Evolutionary conservation across 1,284 basidiomycete species (phyloP).

Genomic region (Lentinula novae-zelandiae): DNA sequence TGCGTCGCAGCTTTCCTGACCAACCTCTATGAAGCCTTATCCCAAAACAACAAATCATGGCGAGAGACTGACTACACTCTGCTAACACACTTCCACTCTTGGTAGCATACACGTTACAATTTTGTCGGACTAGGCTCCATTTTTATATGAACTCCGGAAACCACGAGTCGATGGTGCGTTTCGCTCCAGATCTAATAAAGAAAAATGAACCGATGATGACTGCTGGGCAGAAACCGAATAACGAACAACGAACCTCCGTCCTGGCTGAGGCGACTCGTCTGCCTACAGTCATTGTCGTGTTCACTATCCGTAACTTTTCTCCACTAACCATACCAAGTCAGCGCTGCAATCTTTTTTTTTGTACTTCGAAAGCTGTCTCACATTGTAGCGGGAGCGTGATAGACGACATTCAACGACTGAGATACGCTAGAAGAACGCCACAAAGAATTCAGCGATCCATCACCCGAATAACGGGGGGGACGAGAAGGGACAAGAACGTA

Average conservation of each 20-base stretch:
- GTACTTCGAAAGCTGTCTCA: slow-evolving; percentile 18
- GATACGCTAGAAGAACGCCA: slow-evolving; percentile 24
- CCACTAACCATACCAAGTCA: slow-evolving; percentile 7
- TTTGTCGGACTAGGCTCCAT: slow-evolving; percentile 8
- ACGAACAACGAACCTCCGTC: slow-evolving; percentile 6
- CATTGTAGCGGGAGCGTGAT: slow-evolving; percentile 36
- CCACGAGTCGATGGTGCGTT: slow-evolving; percentile 12
- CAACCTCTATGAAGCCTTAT: too few relatives aligned
- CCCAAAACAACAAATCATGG: too few relatives aligned
- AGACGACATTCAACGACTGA: slow-evolving; percentile 35
- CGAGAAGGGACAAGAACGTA: background rate
- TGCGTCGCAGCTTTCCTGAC: too few relatives aligned
- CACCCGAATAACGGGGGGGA: background rate
- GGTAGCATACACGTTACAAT: background rate
- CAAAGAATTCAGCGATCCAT: background rate
- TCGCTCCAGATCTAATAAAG: slow-evolving; percentile 14
- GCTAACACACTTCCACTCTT: too few relatives aligned
- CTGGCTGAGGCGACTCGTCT: slow-evolving; percentile 6
- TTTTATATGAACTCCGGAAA: slow-evolving; percentile 12
- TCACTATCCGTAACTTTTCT: slow-evolving; percentile 12
- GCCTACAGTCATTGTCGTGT: slow-evolving; percentile 12
- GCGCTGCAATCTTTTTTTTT: background rate
- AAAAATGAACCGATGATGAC: background rate
- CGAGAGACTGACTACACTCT: too few relatives aligned
- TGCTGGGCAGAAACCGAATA: background rate